A percentile compares a stretch with the other conserved stretches of the same genome.
phyloP scores from a whole-genome alignment of 768 basidiomycete genomes.

The Asterophora parasitica region DNA sequence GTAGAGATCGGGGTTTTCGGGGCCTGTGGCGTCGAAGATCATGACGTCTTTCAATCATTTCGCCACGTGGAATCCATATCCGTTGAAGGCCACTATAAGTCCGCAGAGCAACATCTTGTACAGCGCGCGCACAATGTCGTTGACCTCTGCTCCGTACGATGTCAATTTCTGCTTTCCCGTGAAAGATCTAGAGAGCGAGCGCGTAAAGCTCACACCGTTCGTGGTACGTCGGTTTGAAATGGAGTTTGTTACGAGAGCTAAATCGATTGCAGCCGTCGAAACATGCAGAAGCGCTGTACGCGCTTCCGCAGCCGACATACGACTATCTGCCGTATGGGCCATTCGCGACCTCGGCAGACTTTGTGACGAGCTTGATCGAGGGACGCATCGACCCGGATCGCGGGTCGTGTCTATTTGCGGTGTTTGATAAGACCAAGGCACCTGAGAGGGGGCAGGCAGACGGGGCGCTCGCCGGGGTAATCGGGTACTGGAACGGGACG shows the following conservation, averaged over 20 bases:
- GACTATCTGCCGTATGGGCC: constrained; percentile 9
- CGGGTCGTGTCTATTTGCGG: constrained; percentile 6
- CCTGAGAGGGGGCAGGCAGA: constrained; percentile 3
- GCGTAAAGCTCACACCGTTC: constrained; percentile 49
- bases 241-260: too few relatives aligned
- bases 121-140: too few relatives aligned
- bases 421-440: constrained; percentile 7
- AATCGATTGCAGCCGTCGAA: constrained; percentile 11
- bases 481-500: constrained; percentile 7
- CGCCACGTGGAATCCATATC: too few relatives aligned
- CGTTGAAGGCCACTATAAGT: too few relatives aligned
- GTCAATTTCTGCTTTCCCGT: constrained; percentile 49
- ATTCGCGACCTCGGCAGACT: constrained; percentile 1
- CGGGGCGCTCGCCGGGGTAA: constrained; percentile 11
- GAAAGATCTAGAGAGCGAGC: constrained; percentile 39
- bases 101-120: too few relatives aligned
- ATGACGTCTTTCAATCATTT: too few relatives aligned
- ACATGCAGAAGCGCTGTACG: constrained; percentile 7
- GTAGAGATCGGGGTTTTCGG: too few relatives aligned
- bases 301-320: constrained; percentile 5
- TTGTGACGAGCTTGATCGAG: constrained; percentile 2
- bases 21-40: too few relatives aligned
- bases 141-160: constrained; percentile 19
- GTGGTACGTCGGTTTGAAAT: constrained; percentile 29
- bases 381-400: constrained; percentile 4